phyloP scores from a whole-genome alignment of 495 filamentous ascomycete species.

The Sphaerosporella brunnea region DNA sequence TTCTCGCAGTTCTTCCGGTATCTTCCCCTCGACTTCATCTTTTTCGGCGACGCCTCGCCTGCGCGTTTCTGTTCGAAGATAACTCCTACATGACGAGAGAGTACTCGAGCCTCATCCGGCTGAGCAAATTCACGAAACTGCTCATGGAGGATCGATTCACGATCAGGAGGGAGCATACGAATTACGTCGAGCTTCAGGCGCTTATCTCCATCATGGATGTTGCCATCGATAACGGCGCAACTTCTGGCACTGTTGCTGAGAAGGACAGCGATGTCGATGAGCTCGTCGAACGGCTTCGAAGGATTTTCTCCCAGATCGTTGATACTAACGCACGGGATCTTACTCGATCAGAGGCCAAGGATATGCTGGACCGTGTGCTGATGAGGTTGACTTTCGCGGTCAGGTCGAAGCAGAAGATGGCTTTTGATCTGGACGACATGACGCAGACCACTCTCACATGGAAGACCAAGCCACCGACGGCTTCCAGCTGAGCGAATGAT shows the following conservation, averaged over 20 bases:
- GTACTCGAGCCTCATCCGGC: constrained; percentile 32
- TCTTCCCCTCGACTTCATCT: constrained; percentile 37
- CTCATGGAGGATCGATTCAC: constrained; percentile 35
- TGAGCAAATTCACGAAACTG: constrained; percentile 27
- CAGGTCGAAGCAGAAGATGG: constrained; percentile 32
- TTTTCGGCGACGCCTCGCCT: constrained; percentile 53
- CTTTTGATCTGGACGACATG: constrained; percentile 14
- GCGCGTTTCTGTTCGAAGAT: constrained; percentile 48
- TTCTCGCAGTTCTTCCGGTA: constrained; percentile 42
- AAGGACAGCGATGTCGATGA: constrained; percentile 56
- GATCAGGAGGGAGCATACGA: constrained; percentile 34
- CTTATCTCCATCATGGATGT: constrained; percentile 51
- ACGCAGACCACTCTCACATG: background rate
- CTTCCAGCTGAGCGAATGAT: no score
- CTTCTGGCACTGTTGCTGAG: constrained; percentile 19
- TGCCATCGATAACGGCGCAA: constrained; percentile 47
- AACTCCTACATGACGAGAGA: constrained; percentile 30
- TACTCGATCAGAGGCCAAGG: constrained; percentile 54
- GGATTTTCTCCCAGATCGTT: constrained; percentile 50
- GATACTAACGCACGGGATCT: constrained; percentile 57
- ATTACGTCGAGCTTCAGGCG: constrained; percentile 49
- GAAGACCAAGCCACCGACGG: no score
- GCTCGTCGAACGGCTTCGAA: constrained; percentile 43
- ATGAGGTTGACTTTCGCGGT: constrained; percentile 54
- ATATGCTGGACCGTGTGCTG: constrained; percentile 49